A percentile compares a stretch with the other conserved stretches of the same genome.
Conservation (phyloP, 2,329 filamentous ascomycete genomes). For the Neophaeococcomyces aloes region DNA sequence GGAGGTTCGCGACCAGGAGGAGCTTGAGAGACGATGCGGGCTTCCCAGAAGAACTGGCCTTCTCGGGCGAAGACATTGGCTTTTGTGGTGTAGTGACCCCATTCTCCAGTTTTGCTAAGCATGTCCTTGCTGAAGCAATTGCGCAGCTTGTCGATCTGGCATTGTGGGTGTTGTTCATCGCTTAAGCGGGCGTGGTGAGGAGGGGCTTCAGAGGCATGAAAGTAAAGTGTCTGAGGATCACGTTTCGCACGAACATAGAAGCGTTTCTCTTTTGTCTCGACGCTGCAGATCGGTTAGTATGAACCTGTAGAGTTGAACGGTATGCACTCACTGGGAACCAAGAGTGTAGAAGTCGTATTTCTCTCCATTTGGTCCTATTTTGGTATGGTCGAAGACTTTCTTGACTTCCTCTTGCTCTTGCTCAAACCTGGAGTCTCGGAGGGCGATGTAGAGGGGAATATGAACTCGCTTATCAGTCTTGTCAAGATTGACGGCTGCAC, state of each 20-base stretch:
- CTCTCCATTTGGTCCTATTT: slow-evolving; percentile 16
- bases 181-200: slow-evolving; percentile 78
- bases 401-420: slow-evolving; percentile 21
- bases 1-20: slow-evolving; percentile 49
- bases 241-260: slow-evolving; percentile 21
- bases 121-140: slow-evolving; percentile 63
- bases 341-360: slow-evolving; percentile 21
- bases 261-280: slow-evolving; percentile 22
- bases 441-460: slow-evolving; percentile 20
- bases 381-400: slow-evolving; percentile 20
- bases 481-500: slow-evolving; percentile 12
- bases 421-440: slow-evolving; percentile 19
- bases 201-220: slow-evolving; percentile 57
- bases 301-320: not conserved
- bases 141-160: slow-evolving; percentile 61
- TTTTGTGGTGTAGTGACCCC: slow-evolving; percentile 64
- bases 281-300: slow-evolving; percentile 10
- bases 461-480: slow-evolving; percentile 16
- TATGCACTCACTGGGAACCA: slow-evolving; percentile 18
- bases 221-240: slow-evolving; percentile 20
- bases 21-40: slow-evolving; percentile 56
- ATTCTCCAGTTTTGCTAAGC: slow-evolving; percentile 72
- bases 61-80: slow-evolving; percentile 85
- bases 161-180: slow-evolving; percentile 59
- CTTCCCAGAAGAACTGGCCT: slow-evolving; percentile 89